These are phyloP conservation scores for Crassisporium funariophilum DNA, from an alignment of 768 basidiomycete species.

Conservation along the genomic window DNA sequence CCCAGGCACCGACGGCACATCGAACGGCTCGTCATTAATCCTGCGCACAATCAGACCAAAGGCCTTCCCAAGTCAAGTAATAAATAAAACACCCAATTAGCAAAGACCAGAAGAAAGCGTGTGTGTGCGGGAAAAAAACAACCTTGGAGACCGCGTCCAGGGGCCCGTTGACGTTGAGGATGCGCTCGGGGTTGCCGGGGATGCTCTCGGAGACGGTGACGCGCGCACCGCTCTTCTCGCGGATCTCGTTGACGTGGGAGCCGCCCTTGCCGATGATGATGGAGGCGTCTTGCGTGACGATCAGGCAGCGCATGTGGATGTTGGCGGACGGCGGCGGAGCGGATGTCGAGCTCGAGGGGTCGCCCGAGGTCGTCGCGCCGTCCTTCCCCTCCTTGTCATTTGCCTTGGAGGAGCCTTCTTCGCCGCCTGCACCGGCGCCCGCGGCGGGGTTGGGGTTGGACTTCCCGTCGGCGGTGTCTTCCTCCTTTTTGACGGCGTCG, in stretches of 20 bases:
- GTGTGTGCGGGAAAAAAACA: conserved; percentile 22
- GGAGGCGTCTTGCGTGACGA: conserved; percentile 98
- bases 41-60: conserved; percentile 98
- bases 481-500: conserved; percentile 45
- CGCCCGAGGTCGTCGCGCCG: conserved; percentile 50
- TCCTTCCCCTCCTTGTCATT: conserved; percentile 41
- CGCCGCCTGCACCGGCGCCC: too few relatives aligned
- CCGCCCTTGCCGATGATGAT: conserved; percentile 98
- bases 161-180: conserved; percentile 93
- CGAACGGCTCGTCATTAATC: conserved; percentile 99
- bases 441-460: conserved; percentile 32
- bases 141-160: conserved; percentile 99
- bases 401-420: too few relatives aligned
- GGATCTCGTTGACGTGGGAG: conserved; percentile 96
- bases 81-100: too few relatives aligned
- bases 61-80: conserved; percentile 54
- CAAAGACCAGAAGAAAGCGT: conserved; percentile 3
- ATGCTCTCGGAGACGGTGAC: conserved; percentile 99
- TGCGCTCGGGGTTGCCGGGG: conserved; percentile 98
- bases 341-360: conserved; percentile 46
- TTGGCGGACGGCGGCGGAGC: conserved; percentile 67
- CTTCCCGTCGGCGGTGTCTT: conserved; percentile 35
- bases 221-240: conserved; percentile 95
- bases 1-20: conserved; percentile 95
- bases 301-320: conserved; percentile 97